Evolutionary conservation across 2,329 filamentous ascomycete species (phyloP), one percentile per base, ranked within the genome.

Genomic region (Amphichorda felina): DNA sequence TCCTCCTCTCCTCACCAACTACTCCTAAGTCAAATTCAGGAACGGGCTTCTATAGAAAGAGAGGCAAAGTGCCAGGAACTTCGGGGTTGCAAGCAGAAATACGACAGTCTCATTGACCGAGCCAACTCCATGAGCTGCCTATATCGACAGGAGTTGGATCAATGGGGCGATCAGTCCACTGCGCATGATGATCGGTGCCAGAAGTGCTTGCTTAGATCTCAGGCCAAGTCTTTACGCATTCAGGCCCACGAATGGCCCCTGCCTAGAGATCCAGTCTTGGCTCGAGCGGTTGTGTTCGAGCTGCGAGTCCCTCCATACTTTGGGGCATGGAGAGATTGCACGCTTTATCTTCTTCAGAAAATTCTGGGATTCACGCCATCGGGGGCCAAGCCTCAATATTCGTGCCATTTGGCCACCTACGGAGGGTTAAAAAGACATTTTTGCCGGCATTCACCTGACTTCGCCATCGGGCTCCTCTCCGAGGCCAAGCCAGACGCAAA

Each of bases 231-330:
- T 0, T 39, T 79, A 0, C 25, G 14, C 0, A 74, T 79, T n/a
- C 1, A 39, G 0, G 45, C 71, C 11, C 55, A 72, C 41, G 74
- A 79, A 44, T 76, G 69, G 69, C 72, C 73, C 0, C 52, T 78
- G 0, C 65, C 71, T 0, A 9, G 30, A 0, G 15, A 55, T 2
- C 2, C 35, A 0, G 5, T 40, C 0, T 18, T 52, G 9, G 56
- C 57, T 0, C 64, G 68, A 38, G 55, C 67, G 0, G 57, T 60
- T 0, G 55, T 77, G 0, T 78, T 78, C 34, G 73, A 78, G 41
- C 50, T 77, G 0, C 35, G 43, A 0, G 41, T 61, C 0, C 71
- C 72, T 0, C 4, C 16, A 0, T 19, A 45, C 0, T 64, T 70
- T 28, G 43, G 42, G 4, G 33, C 43, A 4, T 76, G 72, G 72